These are phyloP conservation scores for Boletus edulis DNA, from an alignment of 768 basidiomycete genomes.

Conservation along the genomic window DNA sequence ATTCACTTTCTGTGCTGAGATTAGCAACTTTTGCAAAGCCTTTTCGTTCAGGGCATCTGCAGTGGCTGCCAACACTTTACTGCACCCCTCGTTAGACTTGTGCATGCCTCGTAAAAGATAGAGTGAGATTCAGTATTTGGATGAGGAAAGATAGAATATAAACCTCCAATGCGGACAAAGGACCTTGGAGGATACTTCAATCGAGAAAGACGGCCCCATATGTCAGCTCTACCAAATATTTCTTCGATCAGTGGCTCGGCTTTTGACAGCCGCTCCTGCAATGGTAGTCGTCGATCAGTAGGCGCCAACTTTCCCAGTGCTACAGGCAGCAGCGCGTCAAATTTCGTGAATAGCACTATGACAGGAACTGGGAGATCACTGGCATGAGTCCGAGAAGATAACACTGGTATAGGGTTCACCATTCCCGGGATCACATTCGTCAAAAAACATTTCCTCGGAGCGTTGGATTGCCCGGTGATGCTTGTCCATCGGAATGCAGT, in stretches of 20 bases:
- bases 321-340: not conserved
- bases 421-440: not conserved
- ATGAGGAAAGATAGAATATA: not conserved
- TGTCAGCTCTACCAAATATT: not conserved
- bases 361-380: not conserved
- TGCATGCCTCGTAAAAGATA: not conserved
- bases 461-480: not conserved
- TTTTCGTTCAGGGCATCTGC: not conserved
- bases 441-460: not conserved
- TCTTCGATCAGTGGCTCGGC: not conserved
- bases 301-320: not conserved
- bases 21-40: not conserved
- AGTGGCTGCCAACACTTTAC: not conserved
- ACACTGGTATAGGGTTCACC: not conserved
- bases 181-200: not conserved
- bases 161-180: not conserved
- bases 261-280: not conserved
- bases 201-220: not conserved
- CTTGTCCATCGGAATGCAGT: not conserved
- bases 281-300: not conserved
- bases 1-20: not conserved
- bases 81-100: not conserved
- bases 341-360: not conserved
- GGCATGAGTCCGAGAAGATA: not conserved
- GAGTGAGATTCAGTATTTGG: not conserved